phyloP scores from a whole-genome alignment of 352 stramenopile species.

The Pythium graminicola region DNA sequence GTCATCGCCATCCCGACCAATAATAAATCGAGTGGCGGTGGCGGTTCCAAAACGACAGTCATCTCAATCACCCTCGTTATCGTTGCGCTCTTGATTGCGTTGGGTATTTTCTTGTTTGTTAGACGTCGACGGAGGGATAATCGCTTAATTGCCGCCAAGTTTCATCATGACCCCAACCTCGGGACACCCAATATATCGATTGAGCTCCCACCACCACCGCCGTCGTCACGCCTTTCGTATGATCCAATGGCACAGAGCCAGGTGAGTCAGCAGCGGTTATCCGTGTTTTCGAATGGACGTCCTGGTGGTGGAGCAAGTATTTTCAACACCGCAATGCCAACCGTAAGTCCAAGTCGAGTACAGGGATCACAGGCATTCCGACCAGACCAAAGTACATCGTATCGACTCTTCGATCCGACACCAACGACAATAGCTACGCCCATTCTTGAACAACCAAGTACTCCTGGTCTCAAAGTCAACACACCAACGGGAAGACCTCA shows the following conservation, averaged over 20 bases:
- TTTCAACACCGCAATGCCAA: conserved; percentile 8
- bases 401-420: conserved; percentile 19
- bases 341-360: conserved; percentile 7
- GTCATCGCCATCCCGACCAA: neutral
- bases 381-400: conserved; percentile 13
- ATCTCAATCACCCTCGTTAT: conserved; percentile 13
- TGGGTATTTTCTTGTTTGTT: conserved; percentile 3
- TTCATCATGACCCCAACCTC: conserved; percentile 12
- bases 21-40: conserved; percentile 1
- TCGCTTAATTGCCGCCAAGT: conserved; percentile 8
- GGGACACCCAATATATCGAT: conserved; percentile 18
- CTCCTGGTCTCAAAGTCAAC: neutral
- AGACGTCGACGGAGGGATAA: neutral
- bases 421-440: conserved; percentile 8
- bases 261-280: conserved; percentile 6
- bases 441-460: neutral
- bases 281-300: conserved; percentile 12
- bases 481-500: neutral
- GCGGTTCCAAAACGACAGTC: neutral
- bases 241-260: conserved; percentile 14
- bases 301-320: conserved; percentile 4
- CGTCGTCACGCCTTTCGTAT: conserved; percentile 11
- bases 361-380: conserved; percentile 3
- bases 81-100: conserved; percentile 7
- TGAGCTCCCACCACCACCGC: conserved; percentile 17